phyloP scores from a whole-genome alignment of 495 filamentous ascomycete genomes.

The Copromyces sp. region DNA sequence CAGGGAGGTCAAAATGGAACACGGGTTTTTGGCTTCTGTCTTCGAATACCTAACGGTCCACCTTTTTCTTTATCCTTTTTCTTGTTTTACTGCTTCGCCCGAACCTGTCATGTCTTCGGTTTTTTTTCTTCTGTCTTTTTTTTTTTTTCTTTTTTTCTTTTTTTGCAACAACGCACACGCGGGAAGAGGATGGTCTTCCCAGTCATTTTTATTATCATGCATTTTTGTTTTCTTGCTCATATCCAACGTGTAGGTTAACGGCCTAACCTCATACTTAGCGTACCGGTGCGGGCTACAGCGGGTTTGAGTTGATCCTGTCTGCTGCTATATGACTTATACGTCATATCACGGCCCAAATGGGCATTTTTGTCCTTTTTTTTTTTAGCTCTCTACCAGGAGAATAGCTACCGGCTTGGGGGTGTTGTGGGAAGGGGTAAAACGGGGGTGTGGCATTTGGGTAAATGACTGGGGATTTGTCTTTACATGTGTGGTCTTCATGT shows the following conservation, averaged over 20 bases:
- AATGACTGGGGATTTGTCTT: neutral
- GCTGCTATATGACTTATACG: neutral
- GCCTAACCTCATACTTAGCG: neutral
- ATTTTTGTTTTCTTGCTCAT: neutral
- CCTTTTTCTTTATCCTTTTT: neutral
- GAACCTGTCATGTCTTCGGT: neutral
- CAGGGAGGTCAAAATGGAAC: neutral
- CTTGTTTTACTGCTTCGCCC: neutral
- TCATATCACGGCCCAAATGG: neutral
- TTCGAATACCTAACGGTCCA: neutral
- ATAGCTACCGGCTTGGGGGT: neutral
- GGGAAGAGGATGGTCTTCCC: neutral
- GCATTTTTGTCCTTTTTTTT: neutral
- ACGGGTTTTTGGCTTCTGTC: neutral
- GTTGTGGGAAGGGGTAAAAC: neutral
- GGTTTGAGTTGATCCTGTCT: neutral
- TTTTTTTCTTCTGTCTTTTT: neutral
- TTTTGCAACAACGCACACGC: neutral
- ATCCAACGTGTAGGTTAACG: neutral
- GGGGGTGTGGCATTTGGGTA: neutral
- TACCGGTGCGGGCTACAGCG: neutral
- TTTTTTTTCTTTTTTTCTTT: neutral
- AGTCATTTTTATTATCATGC: neutral
- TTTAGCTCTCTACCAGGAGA: neutral
- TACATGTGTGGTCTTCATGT: neutral